Base-by-base conservation (phyloP, 2,329 filamentous ascomycete genomes). In the Fusarium kyushuense region DNA sequence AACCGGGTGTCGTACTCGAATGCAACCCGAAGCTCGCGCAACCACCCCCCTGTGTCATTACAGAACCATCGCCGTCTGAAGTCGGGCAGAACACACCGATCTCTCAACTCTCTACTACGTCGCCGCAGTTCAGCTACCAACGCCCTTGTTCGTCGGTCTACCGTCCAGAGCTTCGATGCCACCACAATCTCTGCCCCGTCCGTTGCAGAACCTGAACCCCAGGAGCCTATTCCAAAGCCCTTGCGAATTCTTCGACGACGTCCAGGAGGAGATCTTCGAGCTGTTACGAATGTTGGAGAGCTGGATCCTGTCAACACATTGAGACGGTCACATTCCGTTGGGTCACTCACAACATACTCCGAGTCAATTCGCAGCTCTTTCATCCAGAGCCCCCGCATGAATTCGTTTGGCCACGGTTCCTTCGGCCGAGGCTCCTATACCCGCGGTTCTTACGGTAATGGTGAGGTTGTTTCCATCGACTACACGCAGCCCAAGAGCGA, bases 241-340 rank as follows among this genome's bases (percentile, higher is more conserved):
- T 79, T 87, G 9, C 86, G 89, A 43, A 83, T 90, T 41, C 83
- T 96, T 64, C 86, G 92, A 63, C 84, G 92, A 74, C 85, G 90
- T 16, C 92, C 92, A 9, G 92, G 92, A 47, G 92, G 92, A 33
- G 89, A 95, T 76, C 79, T 96, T 47, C 86, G 90, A 65, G 90
- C 89, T 17, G 90, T 87, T 36, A 85, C 84, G 19, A 90, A 90
- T 61, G 86, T 90, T 30, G 86, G 86, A 40, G 89, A 92, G 32
- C 76, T 90, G 5, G 86, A 89, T 45, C 74, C 79, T 11, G 73
- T 79, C 16, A 38, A 51, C 23, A 78, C 80, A 3, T 72, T 88
- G 40, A 82, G 84, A 54, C 83, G 83, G 73, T 87, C 87, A 17
- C 84, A 81, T 38, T 90, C 88, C 14, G 84, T 86, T 4, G 87